Evolutionary conservation across 2,329 filamentous ascomycete genomes (phyloP), one percentile per base, ranked within the genome.

Genomic region (Aspergillus caelatus): DNA sequence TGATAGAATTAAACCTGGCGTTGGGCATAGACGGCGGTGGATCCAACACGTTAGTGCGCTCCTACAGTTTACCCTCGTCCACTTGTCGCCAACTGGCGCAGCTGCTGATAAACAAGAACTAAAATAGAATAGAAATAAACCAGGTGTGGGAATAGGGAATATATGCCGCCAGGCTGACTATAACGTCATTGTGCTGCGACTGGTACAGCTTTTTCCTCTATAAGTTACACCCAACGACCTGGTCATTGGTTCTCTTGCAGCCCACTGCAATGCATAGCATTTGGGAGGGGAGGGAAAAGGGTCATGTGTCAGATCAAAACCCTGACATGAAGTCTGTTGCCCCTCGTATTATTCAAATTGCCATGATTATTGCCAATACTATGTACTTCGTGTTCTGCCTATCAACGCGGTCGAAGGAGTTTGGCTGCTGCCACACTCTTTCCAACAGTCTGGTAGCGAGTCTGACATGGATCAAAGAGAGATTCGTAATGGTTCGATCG

Each of bases 181-280:
- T 19, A 46, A 58, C 55, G 60, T 62, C 60, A 62, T 58, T 41
- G 34, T 32, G 23, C 32, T 39, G 53, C 55, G 26, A 41, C 34
- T 41, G 26, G 19, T 39, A 28, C 26, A 16, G 9, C 39, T 39
- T 45, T 39, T 32, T 7, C n/a, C 21, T 30, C 19, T 39, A 14
- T 14, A 21, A 21, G 45, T 58, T 34, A 60, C 62, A 57, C 64
- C 67, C 67, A 68, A 59, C 45, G 32, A 68, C 61, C 61, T 67
- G 68, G 66, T 68, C 65, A 63, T 61, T 65, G 66, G 68, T 65
- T 60, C 65, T 53, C 58, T 23, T 39, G 43, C 58, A 54, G 48
- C 39, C 46, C 45, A 53, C 48, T n/a, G 32, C 43, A 8, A 26
- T 55, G 32, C 52, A 32, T 34, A 55, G n/a, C 21, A 21, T 54